Conservation (phyloP, 108 stramenopile species). For the Schizochytrium sp. region DNA sequence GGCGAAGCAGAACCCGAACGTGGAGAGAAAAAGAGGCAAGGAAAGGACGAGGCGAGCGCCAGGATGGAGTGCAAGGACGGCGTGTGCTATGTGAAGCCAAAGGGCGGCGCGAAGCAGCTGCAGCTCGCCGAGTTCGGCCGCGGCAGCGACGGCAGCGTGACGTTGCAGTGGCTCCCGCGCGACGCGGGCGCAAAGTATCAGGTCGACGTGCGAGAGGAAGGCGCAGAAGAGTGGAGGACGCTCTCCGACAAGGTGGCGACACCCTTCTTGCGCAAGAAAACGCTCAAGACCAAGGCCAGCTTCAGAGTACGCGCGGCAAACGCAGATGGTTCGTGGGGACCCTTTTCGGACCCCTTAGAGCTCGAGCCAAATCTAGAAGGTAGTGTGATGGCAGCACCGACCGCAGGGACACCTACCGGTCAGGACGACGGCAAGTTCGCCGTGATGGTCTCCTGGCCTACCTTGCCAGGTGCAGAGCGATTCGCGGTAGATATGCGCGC, state of each 20-base stretch:
- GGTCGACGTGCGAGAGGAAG: background rate
- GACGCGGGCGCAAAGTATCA: background rate
- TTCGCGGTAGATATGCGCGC: background rate
- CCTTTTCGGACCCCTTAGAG: background rate
- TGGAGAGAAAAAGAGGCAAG: no score
- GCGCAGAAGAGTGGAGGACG: background rate
- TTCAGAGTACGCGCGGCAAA: background rate
- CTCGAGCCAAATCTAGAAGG: background rate
- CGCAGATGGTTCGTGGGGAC: background rate
- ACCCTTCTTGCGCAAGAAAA: background rate
- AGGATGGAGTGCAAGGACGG: slow-evolving; percentile 10
- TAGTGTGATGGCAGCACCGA: background rate
- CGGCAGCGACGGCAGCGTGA: background rate
- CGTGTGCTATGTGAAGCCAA: background rate
- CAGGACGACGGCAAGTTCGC: background rate
- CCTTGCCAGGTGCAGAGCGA: background rate
- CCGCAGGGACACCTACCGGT: background rate
- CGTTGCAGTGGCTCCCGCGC: background rate
- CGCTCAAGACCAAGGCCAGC: background rate
- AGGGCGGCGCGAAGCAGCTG: background rate
- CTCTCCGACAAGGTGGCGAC: background rate
- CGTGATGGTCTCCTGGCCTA: background rate
- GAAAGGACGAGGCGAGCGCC: no score
- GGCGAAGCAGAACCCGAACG: no score
- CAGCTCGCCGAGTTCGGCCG: background rate